Conservation (phyloP, 306 rosid species). For the Benincasa hispida region DNA sequence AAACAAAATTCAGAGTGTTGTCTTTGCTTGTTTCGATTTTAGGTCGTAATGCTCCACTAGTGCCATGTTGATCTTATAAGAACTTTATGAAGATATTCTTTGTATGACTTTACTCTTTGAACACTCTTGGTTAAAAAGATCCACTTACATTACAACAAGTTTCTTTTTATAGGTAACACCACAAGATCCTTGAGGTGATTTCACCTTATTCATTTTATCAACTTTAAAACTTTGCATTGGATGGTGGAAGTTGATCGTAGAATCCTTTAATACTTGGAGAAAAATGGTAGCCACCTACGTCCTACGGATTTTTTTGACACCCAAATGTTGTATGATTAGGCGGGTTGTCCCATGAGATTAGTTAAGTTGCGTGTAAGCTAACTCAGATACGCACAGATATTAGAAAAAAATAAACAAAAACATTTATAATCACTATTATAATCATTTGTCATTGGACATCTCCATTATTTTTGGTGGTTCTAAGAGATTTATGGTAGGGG, state of each 20-base stretch:
- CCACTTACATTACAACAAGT: neutral
- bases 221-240: neutral
- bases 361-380: too few species aligned
- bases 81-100: neutral
- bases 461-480: neutral
- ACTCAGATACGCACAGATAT: too few species aligned
- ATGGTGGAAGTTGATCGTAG: neutral
- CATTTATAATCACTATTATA: neutral
- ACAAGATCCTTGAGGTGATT: neutral
- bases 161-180: too few species aligned
- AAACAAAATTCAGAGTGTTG: neutral
- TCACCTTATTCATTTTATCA: neutral
- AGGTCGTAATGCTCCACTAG: neutral
- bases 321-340: too few species aligned
- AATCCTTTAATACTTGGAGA: neutral
- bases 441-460: neutral
- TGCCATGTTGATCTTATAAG: neutral
- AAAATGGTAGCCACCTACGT: too few species aligned
- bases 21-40: neutral
- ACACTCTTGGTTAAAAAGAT: neutral
- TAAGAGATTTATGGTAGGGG: too few species aligned
- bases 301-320: too few species aligned
- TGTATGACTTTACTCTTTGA: neutral
- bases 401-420: too few species aligned
- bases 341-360: too few species aligned